A percentile compares a stretch with the other conserved stretches of the same genome.
These are phyloP conservation scores for Fusarium musae DNA, from an alignment of 2,329 filamentous ascomycete genomes.

Conservation along the genomic window DNA sequence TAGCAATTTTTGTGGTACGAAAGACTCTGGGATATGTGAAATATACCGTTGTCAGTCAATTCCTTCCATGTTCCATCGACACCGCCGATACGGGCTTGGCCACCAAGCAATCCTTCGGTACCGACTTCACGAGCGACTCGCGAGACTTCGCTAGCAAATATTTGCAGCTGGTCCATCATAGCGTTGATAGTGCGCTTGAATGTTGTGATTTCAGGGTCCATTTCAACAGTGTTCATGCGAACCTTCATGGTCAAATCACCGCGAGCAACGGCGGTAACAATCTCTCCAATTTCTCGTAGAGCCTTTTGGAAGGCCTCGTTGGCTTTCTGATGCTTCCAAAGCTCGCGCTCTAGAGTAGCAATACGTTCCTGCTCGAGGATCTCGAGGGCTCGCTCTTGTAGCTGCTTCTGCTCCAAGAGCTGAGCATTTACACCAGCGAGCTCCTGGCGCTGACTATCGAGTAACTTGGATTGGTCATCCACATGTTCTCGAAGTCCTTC, in stretches of 20 bases:
- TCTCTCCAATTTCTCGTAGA: slow-evolving; percentile 93
- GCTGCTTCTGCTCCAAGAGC: slow-evolving; percentile 84
- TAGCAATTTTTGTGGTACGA: slow-evolving; percentile 15
- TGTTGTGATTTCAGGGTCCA: slow-evolving; percentile 97
- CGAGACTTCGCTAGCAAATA: slow-evolving; percentile 96
- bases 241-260: slow-evolving; percentile 98
- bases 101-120: slow-evolving; percentile 92
- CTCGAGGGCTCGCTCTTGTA: slow-evolving; percentile 84
- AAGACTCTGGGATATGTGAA: neutral
- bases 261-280: slow-evolving; percentile 94
- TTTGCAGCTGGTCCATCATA: slow-evolving; percentile 98
- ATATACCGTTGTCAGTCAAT: slow-evolving; percentile 82
- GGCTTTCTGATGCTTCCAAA: slow-evolving; percentile 97
- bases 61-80: slow-evolving; percentile 99
- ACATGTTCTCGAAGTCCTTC: slow-evolving; percentile 89
- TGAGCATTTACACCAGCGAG: slow-evolving; percentile 88
- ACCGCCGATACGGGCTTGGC: slow-evolving; percentile 91
- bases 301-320: slow-evolving; percentile 99
- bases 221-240: slow-evolving; percentile 92
- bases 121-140: slow-evolving; percentile 94
- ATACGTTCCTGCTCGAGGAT: slow-evolving; percentile 89
- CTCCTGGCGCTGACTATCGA: slow-evolving; percentile 86
- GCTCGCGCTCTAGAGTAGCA: slow-evolving; percentile 87
- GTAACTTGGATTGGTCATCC: slow-evolving; percentile 91
- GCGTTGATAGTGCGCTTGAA: slow-evolving; percentile 99